These are phyloP conservation scores for Agarophyton chilense DNA, from an alignment of 23 red algal species.

Conservation along the genomic window DNA sequence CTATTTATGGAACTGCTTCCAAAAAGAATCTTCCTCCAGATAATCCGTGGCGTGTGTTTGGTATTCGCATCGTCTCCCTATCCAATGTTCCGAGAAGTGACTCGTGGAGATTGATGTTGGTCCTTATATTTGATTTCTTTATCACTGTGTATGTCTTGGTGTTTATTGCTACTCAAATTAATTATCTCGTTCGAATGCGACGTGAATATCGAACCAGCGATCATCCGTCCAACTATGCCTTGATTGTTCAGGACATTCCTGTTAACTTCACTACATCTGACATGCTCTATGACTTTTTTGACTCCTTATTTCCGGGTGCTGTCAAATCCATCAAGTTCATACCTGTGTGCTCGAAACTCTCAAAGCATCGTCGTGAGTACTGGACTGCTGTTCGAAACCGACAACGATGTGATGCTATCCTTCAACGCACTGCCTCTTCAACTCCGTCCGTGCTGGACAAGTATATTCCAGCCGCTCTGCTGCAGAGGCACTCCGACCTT, in stretches of 20 bases:
- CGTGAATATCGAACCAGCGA: conserved; percentile 45
- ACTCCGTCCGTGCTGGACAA: background rate
- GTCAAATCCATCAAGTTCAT: conserved; percentile 43
- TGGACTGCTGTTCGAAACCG: conserved; percentile 62
- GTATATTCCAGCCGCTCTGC: background rate
- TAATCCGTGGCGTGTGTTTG: conserved; percentile 32
- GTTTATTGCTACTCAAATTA: background rate
- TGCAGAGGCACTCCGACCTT: background rate
- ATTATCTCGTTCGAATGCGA: conserved; percentile 22
- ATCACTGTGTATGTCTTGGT: conserved; percentile 22
- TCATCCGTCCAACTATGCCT: conserved; percentile 67
- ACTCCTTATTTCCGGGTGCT: conserved; percentile 42
- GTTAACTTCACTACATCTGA: background rate
- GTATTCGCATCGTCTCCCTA: conserved; percentile 36
- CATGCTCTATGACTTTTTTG: conserved; percentile 39
- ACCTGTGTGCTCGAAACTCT: conserved; percentile 14
- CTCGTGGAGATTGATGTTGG: conserved; percentile 51
- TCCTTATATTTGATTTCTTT: conserved; percentile 13
- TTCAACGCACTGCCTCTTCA: background rate
- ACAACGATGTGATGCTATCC: conserved; percentile 18
- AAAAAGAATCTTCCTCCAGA: conserved; percentile 56
- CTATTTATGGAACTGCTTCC: conserved; percentile 50
- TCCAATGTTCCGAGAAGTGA: conserved; percentile 34
- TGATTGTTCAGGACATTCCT: conserved; percentile 54
- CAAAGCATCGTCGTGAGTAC: conserved; percentile 24